A percentile compares a stretch with the other conserved stretches of the same genome.
Conservation (phyloP, 106 monocot species). For the Dactylorhiza incarnata region DNA sequence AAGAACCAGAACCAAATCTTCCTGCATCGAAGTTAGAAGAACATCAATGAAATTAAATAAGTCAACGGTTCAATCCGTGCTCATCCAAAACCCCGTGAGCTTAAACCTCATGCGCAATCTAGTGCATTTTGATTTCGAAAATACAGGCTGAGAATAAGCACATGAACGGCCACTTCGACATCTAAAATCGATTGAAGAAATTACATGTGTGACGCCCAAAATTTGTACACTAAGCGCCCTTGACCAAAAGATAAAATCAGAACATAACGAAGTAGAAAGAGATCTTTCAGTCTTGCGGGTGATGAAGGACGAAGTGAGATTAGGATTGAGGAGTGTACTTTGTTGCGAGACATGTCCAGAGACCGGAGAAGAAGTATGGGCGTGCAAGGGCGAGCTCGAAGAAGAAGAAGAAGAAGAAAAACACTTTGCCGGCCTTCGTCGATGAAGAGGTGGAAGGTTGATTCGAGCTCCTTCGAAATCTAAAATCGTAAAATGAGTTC, state of each 20-base stretch:
- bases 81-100: background rate
- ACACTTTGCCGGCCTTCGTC: background rate
- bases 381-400: background rate
- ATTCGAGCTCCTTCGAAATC: background rate
- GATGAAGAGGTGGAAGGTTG: background rate
- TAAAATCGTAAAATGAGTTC: background rate
- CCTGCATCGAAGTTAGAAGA: slow-evolving; percentile 25
- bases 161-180: background rate
- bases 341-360: slow-evolving; percentile 18
- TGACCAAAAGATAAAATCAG: background rate
- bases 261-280: background rate
- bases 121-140: background rate
- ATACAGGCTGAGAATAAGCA: background rate
- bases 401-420: background rate
- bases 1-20: slow-evolving; percentile 65
- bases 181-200: background rate
- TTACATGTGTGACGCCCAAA: background rate
- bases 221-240: background rate
- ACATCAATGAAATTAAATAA: background rate
- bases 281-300: background rate
- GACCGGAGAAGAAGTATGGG: background rate
- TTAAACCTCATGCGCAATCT: background rate
- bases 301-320: background rate
- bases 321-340: background rate
- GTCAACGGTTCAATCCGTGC: background rate